Evolutionary conservation across 306 rosid species (phyloP), one percentile per base, ranked within the genome.

Genomic region (Ochetophila trinervis): DNA sequence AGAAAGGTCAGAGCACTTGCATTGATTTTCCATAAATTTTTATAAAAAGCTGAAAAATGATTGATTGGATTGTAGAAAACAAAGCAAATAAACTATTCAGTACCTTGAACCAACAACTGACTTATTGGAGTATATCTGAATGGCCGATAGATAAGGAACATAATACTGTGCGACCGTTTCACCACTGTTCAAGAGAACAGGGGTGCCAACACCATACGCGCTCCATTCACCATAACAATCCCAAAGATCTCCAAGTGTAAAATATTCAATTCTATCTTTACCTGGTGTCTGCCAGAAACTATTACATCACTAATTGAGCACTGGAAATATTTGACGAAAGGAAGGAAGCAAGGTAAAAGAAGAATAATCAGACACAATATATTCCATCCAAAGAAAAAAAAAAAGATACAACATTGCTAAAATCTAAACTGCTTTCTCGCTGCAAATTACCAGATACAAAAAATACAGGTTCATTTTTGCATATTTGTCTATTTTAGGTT

Each of bases 161-260:
- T 73, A 83, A 82, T 73, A 90, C 45, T 87, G 94, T 34, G 48
- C 67, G 49, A 80, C 80, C 0, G 76, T 64, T 13, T 78, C 89
- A 19, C 76, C 83, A 56, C 42, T 64, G 61, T 79, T 85, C 70
- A 83, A 35, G 50, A 34, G 80, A 70, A 87, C 67, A 4, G 87
- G 77, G 6, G 73, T 63, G 2, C 89, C 88, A 2, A 73, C 86
- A 53, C 96, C 96, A 69, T 66, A 87, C 4, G 96, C 95, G 60
- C 96, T 90, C 95, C 96, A 90, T 76, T 90, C 95, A n/a, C 75
- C 42, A 37, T 81, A 90, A 68, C 87, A 80, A 9, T 87, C 80
- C 86, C 91, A 87, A 14, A 90, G 80, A 61, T 90, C 86, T 61
- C 79, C 78, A 55, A 90, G 51, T 15, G 73, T 63, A 82, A 87